These are phyloP conservation scores for Cercospora sp. DNA, from an alignment of 2,329 filamentous ascomycete genomes.

Conservation along the genomic window DNA sequence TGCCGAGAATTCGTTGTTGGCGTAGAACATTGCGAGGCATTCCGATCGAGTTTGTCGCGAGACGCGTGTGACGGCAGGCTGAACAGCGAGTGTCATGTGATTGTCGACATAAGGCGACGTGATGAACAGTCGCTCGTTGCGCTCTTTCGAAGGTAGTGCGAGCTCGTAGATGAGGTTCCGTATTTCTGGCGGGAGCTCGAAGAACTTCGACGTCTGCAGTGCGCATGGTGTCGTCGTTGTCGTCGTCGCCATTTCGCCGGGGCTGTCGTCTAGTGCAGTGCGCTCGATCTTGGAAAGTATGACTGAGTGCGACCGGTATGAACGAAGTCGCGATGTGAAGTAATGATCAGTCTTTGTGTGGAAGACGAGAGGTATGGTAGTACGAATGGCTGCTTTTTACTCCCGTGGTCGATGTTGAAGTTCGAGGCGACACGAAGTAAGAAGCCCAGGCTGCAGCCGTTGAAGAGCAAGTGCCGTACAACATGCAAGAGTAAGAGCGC, in stretches of 20 bases:
- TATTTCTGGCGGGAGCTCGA: conserved; percentile 21
- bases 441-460: neutral
- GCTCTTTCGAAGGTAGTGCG: conserved; percentile 5
- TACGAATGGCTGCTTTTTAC: neutral
- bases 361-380: neutral
- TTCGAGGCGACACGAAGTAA: neutral
- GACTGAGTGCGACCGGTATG: neutral
- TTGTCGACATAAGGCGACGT: conserved; percentile 1
- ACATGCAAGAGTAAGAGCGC: conserved; percentile 2
- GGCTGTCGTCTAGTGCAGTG: neutral
- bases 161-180: conserved; percentile 27
- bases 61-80: conserved; percentile 22
- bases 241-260: neutral
- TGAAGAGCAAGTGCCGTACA: neutral
- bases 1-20: conserved; percentile 20
- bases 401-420: conserved; percentile 1
- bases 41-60: conserved; percentile 17
- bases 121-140: neutral
- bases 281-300: neutral
- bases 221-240: neutral
- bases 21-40: conserved; percentile 25
- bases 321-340: neutral
- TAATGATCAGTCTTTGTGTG: conserved; percentile 1
- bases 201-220: conserved; percentile 13
- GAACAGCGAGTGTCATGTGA: conserved; percentile 5